phyloP scores from a whole-genome alignment of 139 green algal species.

The Nannochloris sp. region DNA sequence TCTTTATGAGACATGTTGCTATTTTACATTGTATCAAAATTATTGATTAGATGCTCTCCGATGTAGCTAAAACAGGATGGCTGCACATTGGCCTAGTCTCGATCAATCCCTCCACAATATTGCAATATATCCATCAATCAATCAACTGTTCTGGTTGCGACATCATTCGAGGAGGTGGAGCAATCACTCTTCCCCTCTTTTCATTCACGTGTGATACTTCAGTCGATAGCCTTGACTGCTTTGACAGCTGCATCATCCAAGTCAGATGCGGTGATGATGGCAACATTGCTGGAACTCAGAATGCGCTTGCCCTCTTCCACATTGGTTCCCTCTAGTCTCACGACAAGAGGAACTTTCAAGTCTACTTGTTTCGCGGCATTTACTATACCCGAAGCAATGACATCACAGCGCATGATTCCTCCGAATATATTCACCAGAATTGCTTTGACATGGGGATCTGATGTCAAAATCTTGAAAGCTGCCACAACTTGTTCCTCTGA shows the following conservation, averaged over 20 bases:
- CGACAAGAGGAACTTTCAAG: slow-evolving; percentile 79
- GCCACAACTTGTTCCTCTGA: slow-evolving; percentile 86
- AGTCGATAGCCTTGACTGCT: slow-evolving; percentile 55
- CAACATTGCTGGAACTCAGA: slow-evolving; percentile 55
- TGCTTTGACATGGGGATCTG: slow-evolving; percentile 90
- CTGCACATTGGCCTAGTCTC: no score
- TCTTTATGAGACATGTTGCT: no score
- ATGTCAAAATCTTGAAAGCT: slow-evolving; percentile 92
- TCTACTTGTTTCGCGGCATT: slow-evolving; percentile 86
- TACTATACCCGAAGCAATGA: slow-evolving; percentile 96
- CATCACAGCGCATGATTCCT: slow-evolving; percentile 98
- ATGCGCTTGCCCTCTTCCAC: slow-evolving; percentile 90
- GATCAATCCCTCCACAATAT: no score
- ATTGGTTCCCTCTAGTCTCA: slow-evolving; percentile 98
- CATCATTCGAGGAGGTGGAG: neutral
- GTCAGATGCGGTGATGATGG: slow-evolving; percentile 86
- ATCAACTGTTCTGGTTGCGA: no score
- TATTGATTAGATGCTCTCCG: no score
- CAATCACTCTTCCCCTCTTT: neutral
- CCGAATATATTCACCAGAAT: slow-evolving; percentile 99
- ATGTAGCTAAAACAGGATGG: no score
- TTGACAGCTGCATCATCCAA: slow-evolving; percentile 95
- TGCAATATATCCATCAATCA: no score
- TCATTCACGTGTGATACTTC: neutral
- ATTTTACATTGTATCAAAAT: no score